These are phyloP conservation scores for Aspergillus neoniger DNA, from an alignment of 2,329 filamentous ascomycete genomes.

Conservation along the genomic window DNA sequence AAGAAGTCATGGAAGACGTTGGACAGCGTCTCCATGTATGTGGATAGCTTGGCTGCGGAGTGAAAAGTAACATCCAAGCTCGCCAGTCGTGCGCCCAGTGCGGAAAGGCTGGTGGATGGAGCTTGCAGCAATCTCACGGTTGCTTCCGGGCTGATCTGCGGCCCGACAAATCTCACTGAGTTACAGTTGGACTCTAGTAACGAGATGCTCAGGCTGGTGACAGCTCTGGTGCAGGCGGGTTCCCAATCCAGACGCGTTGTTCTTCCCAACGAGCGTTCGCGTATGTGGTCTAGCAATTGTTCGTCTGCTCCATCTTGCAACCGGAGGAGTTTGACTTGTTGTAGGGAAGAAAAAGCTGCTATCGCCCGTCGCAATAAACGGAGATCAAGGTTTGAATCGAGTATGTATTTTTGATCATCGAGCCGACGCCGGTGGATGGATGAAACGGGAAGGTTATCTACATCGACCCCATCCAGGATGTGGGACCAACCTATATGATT, in stretches of 20 bases:
- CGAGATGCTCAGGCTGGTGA: constrained; percentile 60
- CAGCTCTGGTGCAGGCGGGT: constrained; percentile 62
- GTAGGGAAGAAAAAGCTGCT: constrained; percentile 59
- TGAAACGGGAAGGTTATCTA: constrained; percentile 25
- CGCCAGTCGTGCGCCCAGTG: constrained; percentile 59
- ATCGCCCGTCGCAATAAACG: constrained; percentile 57
- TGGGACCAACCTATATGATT: constrained; percentile 32
- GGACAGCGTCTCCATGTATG: constrained; percentile 60
- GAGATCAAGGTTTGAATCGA: constrained; percentile 54
- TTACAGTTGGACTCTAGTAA: constrained; percentile 58
- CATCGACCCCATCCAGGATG: constrained; percentile 25
- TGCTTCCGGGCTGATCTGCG: constrained; percentile 63
- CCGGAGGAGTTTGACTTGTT: constrained; percentile 65
- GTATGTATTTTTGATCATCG: constrained; percentile 47
- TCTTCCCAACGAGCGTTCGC: constrained; percentile 47
- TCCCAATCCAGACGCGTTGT: constrained; percentile 61
- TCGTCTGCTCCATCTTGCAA: constrained; percentile 62
- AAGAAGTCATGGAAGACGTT: constrained; percentile 61
- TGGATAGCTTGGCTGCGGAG: constrained; percentile 58
- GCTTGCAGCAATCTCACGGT: constrained; percentile 54
- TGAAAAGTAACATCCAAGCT: constrained; percentile 67
- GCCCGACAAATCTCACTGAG: constrained; percentile 62
- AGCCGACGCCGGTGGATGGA: constrained; percentile 35
- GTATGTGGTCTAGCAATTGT: constrained; percentile 55
- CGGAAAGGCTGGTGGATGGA: constrained; percentile 51